Evolutionary conservation across 225 moss, liverwort and hornwort species (phyloP), one percentile per base, ranked within the genome.

Genomic region (Neckera pumila): DNA sequence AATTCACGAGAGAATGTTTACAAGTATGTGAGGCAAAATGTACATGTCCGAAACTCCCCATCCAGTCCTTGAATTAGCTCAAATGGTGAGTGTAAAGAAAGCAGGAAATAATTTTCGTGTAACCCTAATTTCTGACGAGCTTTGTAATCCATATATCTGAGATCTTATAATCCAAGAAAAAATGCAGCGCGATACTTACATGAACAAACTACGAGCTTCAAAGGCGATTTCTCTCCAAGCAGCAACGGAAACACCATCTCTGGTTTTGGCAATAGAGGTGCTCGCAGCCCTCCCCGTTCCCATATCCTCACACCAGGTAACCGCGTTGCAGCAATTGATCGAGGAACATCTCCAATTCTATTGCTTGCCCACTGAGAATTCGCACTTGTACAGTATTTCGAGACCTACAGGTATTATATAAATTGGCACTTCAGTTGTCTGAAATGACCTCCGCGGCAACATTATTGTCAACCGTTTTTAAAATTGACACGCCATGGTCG

Each of bases 201-300:
- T 84, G 89, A 87, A 61, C 90, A 89, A 61, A 90, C 59, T 84
- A 63, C 86, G 66, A 51, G 36, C 26, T 61, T 93, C 54, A 66
- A 62, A 54, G 80, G 60, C 36, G 38, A 33, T 72, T 33, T 84
- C 83, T 71, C 65, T 86, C 43, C 61, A 36, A 53, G 81, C 33
- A 56, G 70, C 40, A 78, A 27, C 40, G 42, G 77, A 89, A 58
- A 22, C 53, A 38, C 42, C 67, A 60, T 54, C 66, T 84, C 76
- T 56, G 84, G n/a, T 86, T 85, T 93, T 20, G 62, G 83, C 81
- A 86, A 67, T 51, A 22, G 49, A 78, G 87, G 82, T 65, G 84
- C n/a, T 61, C 93, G 88, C 64, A 92, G 84, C n/a, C 86, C 86
- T 83, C n/a, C 60, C 67, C 53, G 60, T 86, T 87, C 89, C 80